Conservation (phyloP, 305 asterid species). For the Petunia hybrid region DNA sequence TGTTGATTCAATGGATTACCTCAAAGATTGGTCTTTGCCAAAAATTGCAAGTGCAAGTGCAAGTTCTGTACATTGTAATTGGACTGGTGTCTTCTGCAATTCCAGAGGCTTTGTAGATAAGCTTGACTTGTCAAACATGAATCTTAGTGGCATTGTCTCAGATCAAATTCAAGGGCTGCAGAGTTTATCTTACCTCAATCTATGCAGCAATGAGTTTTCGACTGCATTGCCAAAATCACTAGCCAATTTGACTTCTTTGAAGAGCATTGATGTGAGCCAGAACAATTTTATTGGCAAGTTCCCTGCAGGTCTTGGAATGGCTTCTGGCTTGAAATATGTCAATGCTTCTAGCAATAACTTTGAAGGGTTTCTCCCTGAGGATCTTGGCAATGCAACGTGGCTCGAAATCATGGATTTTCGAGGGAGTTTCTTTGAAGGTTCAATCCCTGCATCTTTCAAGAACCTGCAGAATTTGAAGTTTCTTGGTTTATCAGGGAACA, state of each 20-base stretch:
- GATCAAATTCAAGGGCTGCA: conserved; percentile 52
- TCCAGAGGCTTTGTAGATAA: conserved; percentile 54
- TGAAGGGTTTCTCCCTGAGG: conserved; percentile 63
- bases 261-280: conserved; percentile 64
- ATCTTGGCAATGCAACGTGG: conserved; percentile 54
- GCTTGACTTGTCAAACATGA: conserved; percentile 71
- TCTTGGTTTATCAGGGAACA: conserved; percentile 82
- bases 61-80: conserved; percentile 49
- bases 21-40: conserved; percentile 57
- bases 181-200: conserved; percentile 50
- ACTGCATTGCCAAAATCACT: conserved; percentile 53
- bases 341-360: conserved; percentile 86
- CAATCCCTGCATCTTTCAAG: conserved; percentile 64
- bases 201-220: conserved; percentile 59
- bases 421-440: conserved; percentile 76
- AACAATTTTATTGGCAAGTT: conserved; percentile 68
- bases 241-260: conserved; percentile 54
- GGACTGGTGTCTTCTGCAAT: conserved; percentile 72
- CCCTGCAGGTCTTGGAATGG: conserved; percentile 62
- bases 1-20: conserved; percentile 56
- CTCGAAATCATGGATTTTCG: conserved; percentile 68
- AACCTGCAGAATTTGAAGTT: conserved; percentile 61
- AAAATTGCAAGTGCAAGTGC: conserved; percentile 13
- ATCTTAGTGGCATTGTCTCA: conserved; percentile 66
- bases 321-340: conserved; percentile 47